Base-by-base conservation (phyloP, 2,329 filamentous ascomycete species). In the Penicillium decumbens region DNA sequence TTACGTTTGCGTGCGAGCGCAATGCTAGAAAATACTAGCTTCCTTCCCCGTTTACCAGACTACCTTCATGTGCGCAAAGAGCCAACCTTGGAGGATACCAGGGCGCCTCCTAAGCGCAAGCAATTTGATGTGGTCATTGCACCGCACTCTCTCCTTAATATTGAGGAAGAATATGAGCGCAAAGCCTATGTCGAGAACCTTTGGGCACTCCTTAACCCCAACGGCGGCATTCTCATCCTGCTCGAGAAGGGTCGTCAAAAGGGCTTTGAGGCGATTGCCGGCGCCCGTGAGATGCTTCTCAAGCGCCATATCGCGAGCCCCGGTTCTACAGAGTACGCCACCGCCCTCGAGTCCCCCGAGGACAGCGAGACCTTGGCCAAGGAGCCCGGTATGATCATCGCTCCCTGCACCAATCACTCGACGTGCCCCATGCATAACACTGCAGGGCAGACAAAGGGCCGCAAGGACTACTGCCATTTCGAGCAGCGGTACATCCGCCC, bases 401-500 rank as follows among this genome's bases (percentile, higher is more conserved):
- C 75, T 1, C 75, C 75, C 9, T 98, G 93, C 74, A 96, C 93
- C 0, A 97, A 90, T 68, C 93, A 98, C 68, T 76, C 78, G 7
- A 78, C 80, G 49, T 98, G 93, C 59, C 93, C 93, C 0, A 95
- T 98, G 88, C 96, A 95, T 65, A 75, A 79, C 18, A 76, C 78
- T 0, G 79, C 85, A 0, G 89, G 90, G 0, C 76, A 85, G 46
- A 83, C 81, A 46, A 74, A 74, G 25, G 89, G 90, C 5, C 82
- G 92, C 47, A 91, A 90, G 61, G 91, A 97, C 65, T 93, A 86
- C 65, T 98, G 93, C 70, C 88, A 87, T 68, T 97, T 98, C 69
- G 80, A 78, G 54, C 93, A 98, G 72, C 83, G 93, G 41, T 97
- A 89, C 66, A 86, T 90, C 43, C 83, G 91, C 0, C 93, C 93